Evolutionary conservation across 768 basidiomycete genomes (phyloP).

Genomic region (Scleroderma bovista): DNA sequence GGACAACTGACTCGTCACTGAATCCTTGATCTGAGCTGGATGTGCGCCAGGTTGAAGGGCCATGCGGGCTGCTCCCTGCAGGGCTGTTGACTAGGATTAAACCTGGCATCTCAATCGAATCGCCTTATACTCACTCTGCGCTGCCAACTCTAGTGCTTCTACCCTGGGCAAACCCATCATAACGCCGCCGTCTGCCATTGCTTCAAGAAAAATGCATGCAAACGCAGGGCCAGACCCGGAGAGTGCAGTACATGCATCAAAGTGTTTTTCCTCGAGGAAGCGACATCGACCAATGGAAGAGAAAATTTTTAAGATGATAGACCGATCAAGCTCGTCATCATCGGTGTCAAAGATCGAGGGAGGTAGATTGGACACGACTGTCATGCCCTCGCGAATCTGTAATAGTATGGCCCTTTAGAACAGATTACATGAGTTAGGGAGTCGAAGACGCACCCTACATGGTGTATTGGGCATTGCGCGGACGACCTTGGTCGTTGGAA

Average conservation of each 20-base stretch:
- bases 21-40: slow-evolving; percentile 95
- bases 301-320: slow-evolving; percentile 88
- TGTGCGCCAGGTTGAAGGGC: slow-evolving; percentile 82
- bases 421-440: not conserved
- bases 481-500: slow-evolving; percentile 74
- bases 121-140: slow-evolving; percentile 67
- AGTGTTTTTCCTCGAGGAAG: slow-evolving; percentile 97
- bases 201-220: slow-evolving; percentile 93
- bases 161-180: slow-evolving; percentile 98
- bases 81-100: slow-evolving; percentile 42
- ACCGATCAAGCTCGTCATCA: slow-evolving; percentile 51
- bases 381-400: slow-evolving; percentile 99
- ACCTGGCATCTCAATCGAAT: not conserved
- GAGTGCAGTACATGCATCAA: slow-evolving; percentile 96
- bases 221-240: slow-evolving; percentile 97
- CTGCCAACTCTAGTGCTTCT: slow-evolving; percentile 91
- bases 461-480: slow-evolving; percentile 99
- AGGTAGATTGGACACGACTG: slow-evolving; percentile 76
- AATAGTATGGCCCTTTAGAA: not conserved
- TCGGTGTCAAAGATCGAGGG: slow-evolving; percentile 32
- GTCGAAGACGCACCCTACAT: slow-evolving; percentile 59
- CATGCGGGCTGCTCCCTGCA: slow-evolving; percentile 98
- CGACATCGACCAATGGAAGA: slow-evolving; percentile 94
- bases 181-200: slow-evolving; percentile 98
- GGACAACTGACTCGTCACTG: slow-evolving; percentile 79